These are phyloP conservation scores for Dalbergia cultrata DNA, from an alignment of 306 rosid species.

Conservation along the genomic window DNA sequence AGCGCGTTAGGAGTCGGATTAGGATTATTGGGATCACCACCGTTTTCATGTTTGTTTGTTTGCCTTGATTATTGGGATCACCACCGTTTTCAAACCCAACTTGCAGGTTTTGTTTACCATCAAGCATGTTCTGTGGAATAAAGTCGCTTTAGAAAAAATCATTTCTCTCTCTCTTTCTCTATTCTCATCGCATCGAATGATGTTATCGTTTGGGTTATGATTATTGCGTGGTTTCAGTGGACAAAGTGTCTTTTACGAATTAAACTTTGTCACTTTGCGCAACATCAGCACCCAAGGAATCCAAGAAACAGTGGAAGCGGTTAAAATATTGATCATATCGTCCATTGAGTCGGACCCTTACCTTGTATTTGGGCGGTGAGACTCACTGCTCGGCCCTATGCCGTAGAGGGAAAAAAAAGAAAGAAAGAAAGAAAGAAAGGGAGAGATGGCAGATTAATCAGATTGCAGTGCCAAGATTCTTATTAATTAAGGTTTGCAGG, in stretches of 20 bases:
- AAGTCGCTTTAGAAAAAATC: slow-evolving; percentile 53
- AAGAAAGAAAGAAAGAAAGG: too few species aligned
- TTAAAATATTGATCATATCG: neutral
- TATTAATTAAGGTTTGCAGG: too few species aligned
- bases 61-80: slow-evolving; percentile 2
- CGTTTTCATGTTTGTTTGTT: slow-evolving; percentile 12
- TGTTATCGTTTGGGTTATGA: slow-evolving; percentile 60
- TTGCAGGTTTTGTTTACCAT: slow-evolving; percentile 11
- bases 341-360: neutral
- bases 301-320: slow-evolving; percentile 45
- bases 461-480: too few species aligned
- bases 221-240: slow-evolving; percentile 51
- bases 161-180: slow-evolving; percentile 19
- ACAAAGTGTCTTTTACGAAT: slow-evolving; percentile 55
- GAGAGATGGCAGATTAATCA: too few species aligned
- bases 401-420: neutral
- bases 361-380: too few species aligned
- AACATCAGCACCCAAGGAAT: slow-evolving; percentile 49
- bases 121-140: slow-evolving; percentile 42
- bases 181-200: slow-evolving; percentile 45
- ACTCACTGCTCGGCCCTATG: neutral
- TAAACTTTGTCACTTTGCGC: slow-evolving; percentile 16
- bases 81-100: neutral
- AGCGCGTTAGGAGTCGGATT: slow-evolving; percentile 30
- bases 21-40: slow-evolving; percentile 28